Evolutionary conservation across 2,329 filamentous ascomycete species (phyloP).

Genomic region (Penicillium hesseltinei): DNA sequence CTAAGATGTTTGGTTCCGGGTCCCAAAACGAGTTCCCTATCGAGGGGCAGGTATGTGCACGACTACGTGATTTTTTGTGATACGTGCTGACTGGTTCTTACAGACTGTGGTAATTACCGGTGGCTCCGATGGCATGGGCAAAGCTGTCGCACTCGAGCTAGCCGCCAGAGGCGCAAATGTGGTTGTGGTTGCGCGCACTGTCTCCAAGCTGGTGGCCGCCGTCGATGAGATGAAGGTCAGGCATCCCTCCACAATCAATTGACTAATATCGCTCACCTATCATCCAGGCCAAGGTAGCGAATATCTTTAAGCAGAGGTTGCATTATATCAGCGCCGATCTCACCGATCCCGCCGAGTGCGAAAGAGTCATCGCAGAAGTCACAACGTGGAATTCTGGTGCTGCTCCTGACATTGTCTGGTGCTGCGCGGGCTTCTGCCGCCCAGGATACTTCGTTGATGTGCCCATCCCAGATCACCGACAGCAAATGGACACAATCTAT

Average conservation of each 20-base stretch:
- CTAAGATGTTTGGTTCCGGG: conserved; percentile 42
- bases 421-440: conserved; percentile 71
- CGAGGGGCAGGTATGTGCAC: conserved; percentile 68
- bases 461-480: conserved; percentile 62
- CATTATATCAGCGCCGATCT: conserved; percentile 82
- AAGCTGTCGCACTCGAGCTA: conserved; percentile 69
- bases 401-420: conserved; percentile 85
- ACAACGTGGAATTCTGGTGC: conserved; percentile 73
- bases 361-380: conserved; percentile 67
- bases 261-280: conserved; percentile 19
- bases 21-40: conserved; percentile 72
- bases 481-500: conserved; percentile 91
- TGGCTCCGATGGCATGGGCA: conserved; percentile 89
- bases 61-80: background rate
- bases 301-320: conserved; percentile 71
- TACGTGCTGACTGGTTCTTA: conserved; percentile 15
- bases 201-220: conserved; percentile 69
- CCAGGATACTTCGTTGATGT: conserved; percentile 78
- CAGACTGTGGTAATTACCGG: conserved; percentile 89
- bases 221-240: conserved; percentile 63
- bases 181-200: conserved; percentile 77
- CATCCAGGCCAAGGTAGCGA: conserved; percentile 61
- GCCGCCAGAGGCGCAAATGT: conserved; percentile 81
- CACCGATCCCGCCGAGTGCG: conserved; percentile 66
- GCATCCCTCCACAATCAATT: background rate